These are phyloP conservation scores for Hamiltosporidium tvaerminnensis DNA, from an alignment of 371 early-diverging fungal species.

Conservation along the genomic window DNA sequence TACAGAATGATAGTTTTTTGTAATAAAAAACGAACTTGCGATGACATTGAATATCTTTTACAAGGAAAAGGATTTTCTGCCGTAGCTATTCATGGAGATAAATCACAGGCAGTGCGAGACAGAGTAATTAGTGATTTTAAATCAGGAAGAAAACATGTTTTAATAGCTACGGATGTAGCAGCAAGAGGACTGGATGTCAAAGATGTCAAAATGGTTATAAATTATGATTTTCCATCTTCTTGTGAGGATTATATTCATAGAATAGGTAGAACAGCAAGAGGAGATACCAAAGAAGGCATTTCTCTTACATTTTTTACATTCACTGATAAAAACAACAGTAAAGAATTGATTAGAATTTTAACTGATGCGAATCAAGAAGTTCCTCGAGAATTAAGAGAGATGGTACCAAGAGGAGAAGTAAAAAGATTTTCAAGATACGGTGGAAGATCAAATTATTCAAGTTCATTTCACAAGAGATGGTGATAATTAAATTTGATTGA, in stretches of 20 bases:
- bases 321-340: conserved; percentile 70
- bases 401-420: conserved; percentile 48
- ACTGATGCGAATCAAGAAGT: conserved; percentile 79
- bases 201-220: conserved; percentile 85
- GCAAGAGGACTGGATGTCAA: conserved; percentile 97
- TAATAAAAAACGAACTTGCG: conserved; percentile 85
- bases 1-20: conserved; percentile 85
- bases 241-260: conserved; percentile 90
- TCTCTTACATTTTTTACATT: conserved; percentile 84
- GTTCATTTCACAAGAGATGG: too few relatives aligned
- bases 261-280: conserved; percentile 88
- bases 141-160: conserved; percentile 63
- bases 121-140: conserved; percentile 83
- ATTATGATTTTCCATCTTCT: conserved; percentile 86
- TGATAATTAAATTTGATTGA: too few relatives aligned
- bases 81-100: conserved; percentile 94
- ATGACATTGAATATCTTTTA: conserved; percentile 73
- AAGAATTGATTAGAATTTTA: conserved; percentile 71
- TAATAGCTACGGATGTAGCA: conserved; percentile 98
- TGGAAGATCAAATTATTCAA: too few relatives aligned
- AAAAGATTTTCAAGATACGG: not conserved
- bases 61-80: conserved; percentile 82
- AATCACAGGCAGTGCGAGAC: conserved; percentile 88
- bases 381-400: conserved; percentile 63
- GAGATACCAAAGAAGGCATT: conserved; percentile 76